Evolutionary conservation across 1,139 yeast genomes (phyloP).

Genomic region (Saccharomycopsis crataegensis): DNA sequence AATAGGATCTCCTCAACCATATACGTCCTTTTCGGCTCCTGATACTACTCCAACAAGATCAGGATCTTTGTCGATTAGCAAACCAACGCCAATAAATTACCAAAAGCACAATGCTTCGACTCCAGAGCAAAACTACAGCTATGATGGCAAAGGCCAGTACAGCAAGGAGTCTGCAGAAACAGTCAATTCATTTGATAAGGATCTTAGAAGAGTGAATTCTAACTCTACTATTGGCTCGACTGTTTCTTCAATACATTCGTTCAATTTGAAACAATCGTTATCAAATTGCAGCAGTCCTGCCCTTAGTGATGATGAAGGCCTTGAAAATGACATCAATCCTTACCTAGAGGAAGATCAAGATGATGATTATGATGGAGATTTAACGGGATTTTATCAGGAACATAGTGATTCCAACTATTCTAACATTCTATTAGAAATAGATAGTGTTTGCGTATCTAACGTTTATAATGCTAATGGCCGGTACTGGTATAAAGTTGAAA

Average conservation of each 20-base stretch:
- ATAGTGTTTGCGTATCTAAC: slow-evolving; percentile 46
- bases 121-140: slow-evolving; percentile 14
- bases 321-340: slow-evolving; percentile 13
- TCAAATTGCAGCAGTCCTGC: slow-evolving; percentile 11
- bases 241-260: slow-evolving; percentile 17
- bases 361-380: slow-evolving; percentile 5
- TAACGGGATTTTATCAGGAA: slow-evolving; percentile 17
- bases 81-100: slow-evolving; percentile 11
- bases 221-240: slow-evolving; percentile 16
- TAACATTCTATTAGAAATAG: slow-evolving; percentile 24
- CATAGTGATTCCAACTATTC: neutral
- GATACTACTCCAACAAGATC: slow-evolving; percentile 3
- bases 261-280: slow-evolving; percentile 10
- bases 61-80: slow-evolving; percentile 9
- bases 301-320: slow-evolving; percentile 2
- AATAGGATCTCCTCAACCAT: too few relatives aligned
- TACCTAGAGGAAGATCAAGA: slow-evolving; percentile 1
- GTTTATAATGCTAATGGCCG: slow-evolving; percentile 50
- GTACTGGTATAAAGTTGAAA: slow-evolving; percentile 51
- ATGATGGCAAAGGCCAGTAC: slow-evolving; percentile 10
- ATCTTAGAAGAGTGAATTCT: slow-evolving; percentile 9
- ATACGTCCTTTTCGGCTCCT: too few relatives aligned
- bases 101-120: slow-evolving; percentile 1
- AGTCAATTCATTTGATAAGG: slow-evolving; percentile 14
- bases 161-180: slow-evolving; percentile 17